These are phyloP conservation scores for Triticum aestivum DNA, from an alignment of 176 grass and related monocot genomes.

Conservation along the genomic window IWGSC_CS_RefSeq_v2.1 NC_057799.1:79045280-79045779, in stretches of 20 bases:
- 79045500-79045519: not conserved
- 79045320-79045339: conserved; percentile 56
- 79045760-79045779: too few species aligned
- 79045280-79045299: conserved; percentile 53
- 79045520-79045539: not conserved
- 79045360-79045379: not conserved
- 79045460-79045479: not conserved
- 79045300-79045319: conserved; percentile 54
- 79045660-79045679: not conserved
- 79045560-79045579: not conserved
- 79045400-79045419: not conserved
- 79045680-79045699: not conserved
- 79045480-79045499: not conserved
- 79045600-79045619: not conserved
- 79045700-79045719: not conserved
- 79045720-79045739: too few species aligned
- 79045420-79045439: conserved; percentile 29
- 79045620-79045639: not conserved
- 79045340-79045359: conserved; percentile 44
- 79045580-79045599: not conserved
- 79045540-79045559: not conserved
- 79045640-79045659: not conserved
- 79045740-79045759: too few species aligned
- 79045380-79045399: conserved; percentile 21
- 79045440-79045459: not conserved